Evolutionary conservation across 2,329 filamentous ascomycete species (phyloP), one percentile per base, ranked within the genome.

Genomic region (Aspergillus pseudotamarii): DNA sequence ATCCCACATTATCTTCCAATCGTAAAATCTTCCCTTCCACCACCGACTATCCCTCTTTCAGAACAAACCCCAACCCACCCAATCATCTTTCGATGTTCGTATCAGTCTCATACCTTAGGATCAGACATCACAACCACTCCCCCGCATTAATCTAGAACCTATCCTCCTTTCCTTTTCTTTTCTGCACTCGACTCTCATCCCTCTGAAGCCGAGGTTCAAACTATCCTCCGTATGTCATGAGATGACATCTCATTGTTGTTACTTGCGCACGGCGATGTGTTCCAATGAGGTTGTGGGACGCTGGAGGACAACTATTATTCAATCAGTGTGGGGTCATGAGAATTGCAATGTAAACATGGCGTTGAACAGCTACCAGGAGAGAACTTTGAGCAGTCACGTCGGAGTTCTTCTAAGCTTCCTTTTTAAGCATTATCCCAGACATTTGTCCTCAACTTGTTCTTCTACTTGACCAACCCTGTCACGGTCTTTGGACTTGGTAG

Each of bases 1-100:
- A 55, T 55, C 51, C 51, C 51, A 55, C 51, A 55, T 55, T 38
- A 55, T 55, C 32, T 38, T 55, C 32, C 51, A 55, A 23, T 55
- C 30, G 28, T 32, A 51, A 51, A 51, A 51, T 51, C 28, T 34
- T 11, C 26, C 26, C 10, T n/a, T 32, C 48, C 48, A 32, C 16
- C 1, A 16, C 45, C 1, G 12, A 23, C 48, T 51, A 51, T 21
- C 4, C 28, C 48, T n/a, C 4, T 21, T 51, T 32, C 28, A 19
- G 28, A 34, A n/a, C n/a, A 51, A n/a, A 6, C 4, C 23, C 2
- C 26, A 8, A 21, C 21, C 28, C 19, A 30, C 30, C 48, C 28
- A 19, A 51, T n/a, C 48, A 34, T n/a, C 4, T n/a, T 32, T 21
- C 26, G 26, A 14, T 11, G 32, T 30, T 4, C 48, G 14, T 6